phyloP scores from a whole-genome alignment of 1,139 yeast genomes.

The Pichia inconspicua region DNA sequence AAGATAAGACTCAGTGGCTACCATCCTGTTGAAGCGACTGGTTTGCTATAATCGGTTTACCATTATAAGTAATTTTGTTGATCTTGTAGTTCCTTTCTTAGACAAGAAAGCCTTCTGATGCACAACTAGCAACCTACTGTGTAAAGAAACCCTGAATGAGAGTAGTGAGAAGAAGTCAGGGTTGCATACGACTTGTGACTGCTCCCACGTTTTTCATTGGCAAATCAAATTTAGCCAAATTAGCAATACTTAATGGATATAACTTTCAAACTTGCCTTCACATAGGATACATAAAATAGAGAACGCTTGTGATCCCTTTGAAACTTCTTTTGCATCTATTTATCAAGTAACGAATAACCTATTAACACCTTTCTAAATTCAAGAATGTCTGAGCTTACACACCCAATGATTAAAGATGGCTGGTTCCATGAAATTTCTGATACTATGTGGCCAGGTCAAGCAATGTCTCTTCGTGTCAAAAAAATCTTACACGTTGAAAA shows the following conservation, averaged over 20 bases:
- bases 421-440: slow-evolving; percentile 22
- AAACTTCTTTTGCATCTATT: neutral
- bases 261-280: no score
- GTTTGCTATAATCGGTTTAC: no score
- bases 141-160: neutral
- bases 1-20: no score
- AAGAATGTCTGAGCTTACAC: slow-evolving; percentile 8
- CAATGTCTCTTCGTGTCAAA: slow-evolving; percentile 76
- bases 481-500: slow-evolving; percentile 64
- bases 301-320: neutral
- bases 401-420: slow-evolving; percentile 20
- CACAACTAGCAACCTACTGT: no score
- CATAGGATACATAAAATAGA: neutral
- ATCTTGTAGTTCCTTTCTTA: neutral
- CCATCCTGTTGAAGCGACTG: no score
- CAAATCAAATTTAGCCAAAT: no score
- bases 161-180: neutral
- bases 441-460: slow-evolving; percentile 69
- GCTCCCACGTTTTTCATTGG: neutral
- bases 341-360: neutral
- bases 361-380: neutral
- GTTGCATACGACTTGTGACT: neutral
- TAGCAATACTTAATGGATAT: no score
- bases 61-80: neutral
- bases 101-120: neutral